Evolutionary conservation across 176 grass and related monocot species (phyloP), one percentile per base, ranked within the genome.

Genomic region (Tillandsia leiboldiana): DNA sequence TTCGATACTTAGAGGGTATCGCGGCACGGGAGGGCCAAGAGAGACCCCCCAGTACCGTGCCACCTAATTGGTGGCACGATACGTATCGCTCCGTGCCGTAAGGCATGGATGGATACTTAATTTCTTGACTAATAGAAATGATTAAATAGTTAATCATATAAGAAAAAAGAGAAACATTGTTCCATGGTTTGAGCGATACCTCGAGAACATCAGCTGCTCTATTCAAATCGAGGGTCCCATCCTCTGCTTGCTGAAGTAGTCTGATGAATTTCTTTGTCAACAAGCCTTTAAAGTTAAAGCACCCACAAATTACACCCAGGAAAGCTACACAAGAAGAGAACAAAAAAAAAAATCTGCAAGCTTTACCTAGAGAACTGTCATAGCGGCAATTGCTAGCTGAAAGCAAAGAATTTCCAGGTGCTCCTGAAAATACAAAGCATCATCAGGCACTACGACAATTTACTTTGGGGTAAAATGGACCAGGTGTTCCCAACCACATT

Each of bases 151-250:
- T 57, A 57, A 18, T 72, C 13, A 47, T 71, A n/a, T 67, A 5
- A 59, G 49, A 2, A 73, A 89, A 59, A 33, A 48, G 28, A 27
- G 28, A 67, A 59, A 50, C 23, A 51, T 53, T 69, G 48, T 33
- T 54, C 14, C 17, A 70, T 75, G 6, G 20, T 57, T 2, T 66
- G 53, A 79, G 76, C 26, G 58, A 73, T 26, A 96, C 93, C 81
- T 92, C 79, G 79, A 96, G 77, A 26, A 22, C 83, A 75, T 87
- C 89, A 26, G 82, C 86, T 73, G 93, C 93, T 90, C 81, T 96
- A 73, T 92, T 96, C 69, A 96, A 87, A 87, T 96, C 93, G 79
- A 96, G 86, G 63, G 79, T 87, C 62, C 93, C 93, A 79, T 92
- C 89, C 85, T 96, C 81, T 69, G 86, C 86, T 81, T 29, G 67